Evolutionary conservation across 345 rosid species (phyloP).

Genomic region (Rhodomyrtus tomentosa): DNA sequence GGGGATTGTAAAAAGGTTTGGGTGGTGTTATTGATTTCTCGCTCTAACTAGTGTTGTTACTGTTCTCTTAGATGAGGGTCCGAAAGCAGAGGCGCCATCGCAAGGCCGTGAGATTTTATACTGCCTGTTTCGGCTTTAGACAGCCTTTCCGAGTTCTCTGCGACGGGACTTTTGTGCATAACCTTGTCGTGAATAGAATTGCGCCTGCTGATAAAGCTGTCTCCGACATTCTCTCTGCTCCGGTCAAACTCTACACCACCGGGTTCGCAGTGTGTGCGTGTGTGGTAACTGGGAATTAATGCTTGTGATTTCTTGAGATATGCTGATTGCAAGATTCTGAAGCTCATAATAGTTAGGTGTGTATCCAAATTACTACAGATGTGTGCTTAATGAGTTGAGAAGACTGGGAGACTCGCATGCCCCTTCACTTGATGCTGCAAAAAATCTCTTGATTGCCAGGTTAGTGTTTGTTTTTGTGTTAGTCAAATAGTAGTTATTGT

Average conservation of each 20-base stretch:
- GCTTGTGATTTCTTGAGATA: not conserved
- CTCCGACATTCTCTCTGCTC: constrained; percentile 45
- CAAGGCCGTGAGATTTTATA: constrained; percentile 58
- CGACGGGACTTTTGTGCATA: constrained; percentile 79
- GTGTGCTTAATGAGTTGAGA: constrained; percentile 66
- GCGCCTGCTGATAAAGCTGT: constrained; percentile 64
- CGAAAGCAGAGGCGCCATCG: constrained; percentile 81
- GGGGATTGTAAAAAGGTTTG: too few relatives aligned
- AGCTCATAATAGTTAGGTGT: not conserved
- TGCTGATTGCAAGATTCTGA: not conserved
- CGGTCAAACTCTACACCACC: constrained; percentile 86
- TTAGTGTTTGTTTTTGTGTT: constrained; percentile 1
- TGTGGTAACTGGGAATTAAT: not conserved
- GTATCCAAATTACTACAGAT: constrained; percentile 17
- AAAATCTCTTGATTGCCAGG: constrained; percentile 53
- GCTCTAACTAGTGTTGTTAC: not conserved
- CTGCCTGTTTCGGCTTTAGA: constrained; percentile 61
- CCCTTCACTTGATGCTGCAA: constrained; percentile 48
- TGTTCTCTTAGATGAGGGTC: constrained; percentile 42
- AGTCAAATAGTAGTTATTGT: not conserved
- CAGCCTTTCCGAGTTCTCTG: constrained; percentile 75
- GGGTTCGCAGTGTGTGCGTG: constrained; percentile 19
- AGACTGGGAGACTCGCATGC: constrained; percentile 50
- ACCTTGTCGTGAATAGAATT: constrained; percentile 38
- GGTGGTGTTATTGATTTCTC: not conserved